A percentile compares a stretch with the other conserved stretches of the same genome.
Conservation (phyloP, 495 filamentous ascomycete genomes). For the Xylaria intraflava region DNA sequence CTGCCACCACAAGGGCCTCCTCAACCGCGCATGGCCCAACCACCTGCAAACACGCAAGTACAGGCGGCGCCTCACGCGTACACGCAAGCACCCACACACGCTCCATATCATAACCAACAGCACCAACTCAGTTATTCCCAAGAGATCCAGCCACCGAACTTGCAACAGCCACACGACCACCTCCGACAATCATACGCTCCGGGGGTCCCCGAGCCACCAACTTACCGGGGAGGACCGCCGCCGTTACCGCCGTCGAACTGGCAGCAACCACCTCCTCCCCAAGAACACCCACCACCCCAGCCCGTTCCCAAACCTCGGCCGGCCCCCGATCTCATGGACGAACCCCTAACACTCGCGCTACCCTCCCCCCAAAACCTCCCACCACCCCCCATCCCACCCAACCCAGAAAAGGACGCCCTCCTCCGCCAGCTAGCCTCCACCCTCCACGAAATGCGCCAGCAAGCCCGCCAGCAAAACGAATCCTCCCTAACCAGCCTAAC, state of each 20-base stretch:
- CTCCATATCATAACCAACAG: conserved; percentile 31
- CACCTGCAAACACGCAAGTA: conserved; percentile 2
- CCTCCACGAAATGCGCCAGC: conserved; percentile 58
- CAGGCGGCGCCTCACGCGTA: conserved; percentile 11
- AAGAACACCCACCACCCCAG: conserved; percentile 23
- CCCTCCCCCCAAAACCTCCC: conserved; percentile 46
- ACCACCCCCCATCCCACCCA: conserved; percentile 85
- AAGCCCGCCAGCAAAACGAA: conserved; percentile 57
- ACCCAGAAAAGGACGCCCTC: conserved; percentile 91
- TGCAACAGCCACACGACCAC: conserved; percentile 19
- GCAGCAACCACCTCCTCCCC: conserved; percentile 18
- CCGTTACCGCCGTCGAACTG: conserved; percentile 10
- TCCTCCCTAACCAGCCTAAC: conserved; percentile 65
- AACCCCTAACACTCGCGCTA: conserved; percentile 61
- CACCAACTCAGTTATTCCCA: conserved; percentile 22
- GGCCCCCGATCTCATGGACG: conserved; percentile 57
- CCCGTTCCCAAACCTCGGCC: conserved; percentile 44
- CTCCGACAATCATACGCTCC: conserved; percentile 14
- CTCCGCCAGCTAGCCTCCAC: conserved; percentile 67
- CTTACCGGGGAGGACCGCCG: conserved; percentile 16
- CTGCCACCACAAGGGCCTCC: conserved; percentile 28
- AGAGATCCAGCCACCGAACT: conserved; percentile 12
- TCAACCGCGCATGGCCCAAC: conserved; percentile 14
- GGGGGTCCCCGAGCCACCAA: conserved; percentile 10
- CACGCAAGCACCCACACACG: conserved; percentile 17